Percentiles rank a stretch among this genome's conserved stretches.
phyloP scores from a whole-genome alignment of 257 asterid species.

The Forsythia suspensa region DNA sequence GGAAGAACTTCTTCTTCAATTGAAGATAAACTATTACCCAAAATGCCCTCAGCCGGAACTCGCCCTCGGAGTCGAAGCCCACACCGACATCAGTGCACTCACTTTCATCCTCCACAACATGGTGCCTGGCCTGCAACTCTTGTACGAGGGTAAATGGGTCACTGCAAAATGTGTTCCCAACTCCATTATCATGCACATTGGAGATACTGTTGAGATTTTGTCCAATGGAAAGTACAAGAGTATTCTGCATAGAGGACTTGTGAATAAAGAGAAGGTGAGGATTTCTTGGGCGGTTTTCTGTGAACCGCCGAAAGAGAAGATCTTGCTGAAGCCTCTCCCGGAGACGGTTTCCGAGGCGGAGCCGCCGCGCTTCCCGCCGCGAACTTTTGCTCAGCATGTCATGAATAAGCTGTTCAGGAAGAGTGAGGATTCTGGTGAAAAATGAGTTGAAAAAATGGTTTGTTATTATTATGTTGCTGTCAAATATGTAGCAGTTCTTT shows the following conservation, averaged over 20 bases:
- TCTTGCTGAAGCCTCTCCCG: constrained; percentile 66
- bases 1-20: constrained; percentile 71
- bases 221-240: constrained; percentile 89
- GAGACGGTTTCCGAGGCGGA: constrained; percentile 62
- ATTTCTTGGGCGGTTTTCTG: constrained; percentile 90
- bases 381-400: constrained; percentile 78
- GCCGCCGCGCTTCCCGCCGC: constrained; percentile 64
- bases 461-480: not conserved
- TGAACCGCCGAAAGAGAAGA: constrained; percentile 84
- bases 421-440: constrained; percentile 23
- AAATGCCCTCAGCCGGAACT: constrained; percentile 96
- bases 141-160: constrained; percentile 74
- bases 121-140: constrained; percentile 90
- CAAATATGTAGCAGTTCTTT: not conserved
- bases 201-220: constrained; percentile 81
- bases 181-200: constrained; percentile 85
- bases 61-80: constrained; percentile 91
- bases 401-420: constrained; percentile 67
- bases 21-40: constrained; percentile 89
- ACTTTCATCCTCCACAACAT: constrained; percentile 95
- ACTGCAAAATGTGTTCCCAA: constrained; percentile 88
- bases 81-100: constrained; percentile 85
- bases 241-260: constrained; percentile 78
- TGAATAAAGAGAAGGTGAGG: constrained; percentile 77
- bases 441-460: not conserved